Conservation (phyloP, 768 basidiomycete genomes). For the Lactarius akahatsu region DNA sequence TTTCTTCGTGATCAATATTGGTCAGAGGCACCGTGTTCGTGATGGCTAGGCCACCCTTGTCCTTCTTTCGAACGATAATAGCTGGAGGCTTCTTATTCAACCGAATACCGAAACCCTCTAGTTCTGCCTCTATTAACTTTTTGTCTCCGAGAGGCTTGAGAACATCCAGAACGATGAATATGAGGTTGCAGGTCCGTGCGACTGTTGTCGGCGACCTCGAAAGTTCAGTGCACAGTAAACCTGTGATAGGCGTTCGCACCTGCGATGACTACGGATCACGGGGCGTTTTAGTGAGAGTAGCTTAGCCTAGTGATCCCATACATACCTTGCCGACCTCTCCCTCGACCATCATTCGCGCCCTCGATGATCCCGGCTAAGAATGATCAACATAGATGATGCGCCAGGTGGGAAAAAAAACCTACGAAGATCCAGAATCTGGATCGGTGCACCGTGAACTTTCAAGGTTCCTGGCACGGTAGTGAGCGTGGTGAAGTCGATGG, state of each 20-base stretch:
- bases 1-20: conserved; percentile 93
- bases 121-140: conserved; percentile 82
- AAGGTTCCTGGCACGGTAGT: conserved; percentile 95
- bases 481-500: conserved; percentile 95
- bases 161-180: conserved; percentile 98
- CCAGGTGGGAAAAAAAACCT: conserved; percentile 34
- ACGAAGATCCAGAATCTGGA: conserved; percentile 93
- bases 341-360: conserved; percentile 94
- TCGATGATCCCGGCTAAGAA: conserved; percentile 90
- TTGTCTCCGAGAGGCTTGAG: conserved; percentile 98
- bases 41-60: conserved; percentile 91
- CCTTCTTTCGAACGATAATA: conserved; percentile 79
- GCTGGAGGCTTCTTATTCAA: conserved; percentile 93
- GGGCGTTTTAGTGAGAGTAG: not conserved
- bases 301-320: conserved; percentile 23
- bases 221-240: conserved; percentile 8
- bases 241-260: conserved; percentile 45
- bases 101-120: conserved; percentile 98
- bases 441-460: conserved; percentile 93
- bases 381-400: conserved; percentile 26
- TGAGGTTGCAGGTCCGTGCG: conserved; percentile 95
- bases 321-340: conserved; percentile 90
- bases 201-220: conserved; percentile 48
- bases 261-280: conserved; percentile 61
- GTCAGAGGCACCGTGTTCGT: conserved; percentile 97